Evolutionary conservation across 2,329 filamentous ascomycete species (phyloP).

Genomic region (Talaromyces sp.): DNA sequence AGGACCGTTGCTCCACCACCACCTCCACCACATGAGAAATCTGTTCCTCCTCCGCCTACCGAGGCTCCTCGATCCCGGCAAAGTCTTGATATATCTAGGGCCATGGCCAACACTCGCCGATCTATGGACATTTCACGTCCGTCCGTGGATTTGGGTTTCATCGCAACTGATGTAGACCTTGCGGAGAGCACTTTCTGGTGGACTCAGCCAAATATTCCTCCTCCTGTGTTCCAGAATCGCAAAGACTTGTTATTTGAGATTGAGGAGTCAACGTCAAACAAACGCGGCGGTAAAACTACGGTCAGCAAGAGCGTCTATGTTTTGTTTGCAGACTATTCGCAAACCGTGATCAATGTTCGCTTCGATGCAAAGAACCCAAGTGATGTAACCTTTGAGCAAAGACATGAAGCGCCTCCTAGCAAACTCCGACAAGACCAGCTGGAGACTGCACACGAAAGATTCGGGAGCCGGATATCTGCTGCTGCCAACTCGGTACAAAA

Average conservation of each 20-base stretch:
- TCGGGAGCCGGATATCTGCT: slow-evolving; percentile 73
- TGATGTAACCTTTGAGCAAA: slow-evolving; percentile 75
- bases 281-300: slow-evolving; percentile 65
- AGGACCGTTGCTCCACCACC: neutral
- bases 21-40: slow-evolving; percentile 34
- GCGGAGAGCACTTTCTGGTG: slow-evolving; percentile 76
- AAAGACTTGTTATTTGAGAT: slow-evolving; percentile 79
- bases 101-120: slow-evolving; percentile 48
- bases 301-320: slow-evolving; percentile 79
- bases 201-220: slow-evolving; percentile 73
- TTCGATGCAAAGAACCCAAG: slow-evolving; percentile 73
- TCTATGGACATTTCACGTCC: slow-evolving; percentile 76
- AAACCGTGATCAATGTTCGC: slow-evolving; percentile 77
- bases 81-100: slow-evolving; percentile 63
- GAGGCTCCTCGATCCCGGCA: slow-evolving; percentile 49
- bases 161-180: slow-evolving; percentile 84
- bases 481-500: slow-evolving; percentile 70
- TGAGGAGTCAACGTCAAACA: slow-evolving; percentile 69
- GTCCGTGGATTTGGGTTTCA: slow-evolving; percentile 73
- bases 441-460: slow-evolving; percentile 76
- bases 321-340: slow-evolving; percentile 94
- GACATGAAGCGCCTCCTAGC: slow-evolving; percentile 78
- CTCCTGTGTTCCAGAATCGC: slow-evolving; percentile 76
- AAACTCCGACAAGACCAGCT: slow-evolving; percentile 87
- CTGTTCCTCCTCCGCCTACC: slow-evolving; percentile 40